Evolutionary conservation across 345 rosid species (phyloP).

Genomic region (Combretum micranthum): DNA sequence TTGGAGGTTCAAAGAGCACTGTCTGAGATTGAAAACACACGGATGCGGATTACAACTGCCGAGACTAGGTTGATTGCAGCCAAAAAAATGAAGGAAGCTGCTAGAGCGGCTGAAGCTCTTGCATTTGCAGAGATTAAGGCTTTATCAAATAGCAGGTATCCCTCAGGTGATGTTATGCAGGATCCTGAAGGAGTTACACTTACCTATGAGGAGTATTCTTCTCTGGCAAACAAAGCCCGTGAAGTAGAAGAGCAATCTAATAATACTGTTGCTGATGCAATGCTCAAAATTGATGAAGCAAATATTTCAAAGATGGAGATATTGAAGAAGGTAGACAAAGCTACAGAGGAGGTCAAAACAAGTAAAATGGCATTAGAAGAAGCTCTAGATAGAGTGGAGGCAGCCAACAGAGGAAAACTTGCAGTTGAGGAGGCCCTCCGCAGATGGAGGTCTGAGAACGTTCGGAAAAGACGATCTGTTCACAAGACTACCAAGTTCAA

Average conservation of each 20-base stretch:
- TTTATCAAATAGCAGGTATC: slow-evolving; percentile 27
- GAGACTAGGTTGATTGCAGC: slow-evolving; percentile 74
- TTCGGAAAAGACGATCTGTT: slow-evolving; percentile 48
- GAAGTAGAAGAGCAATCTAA: slow-evolving; percentile 57
- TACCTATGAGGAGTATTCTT: slow-evolving; percentile 55
- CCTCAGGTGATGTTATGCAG: slow-evolving; percentile 10
- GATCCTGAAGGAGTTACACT: slow-evolving; percentile 44
- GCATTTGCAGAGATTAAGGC: slow-evolving; percentile 77
- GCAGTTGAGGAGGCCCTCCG: slow-evolving; percentile 67
- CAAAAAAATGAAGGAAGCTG: slow-evolving; percentile 83
- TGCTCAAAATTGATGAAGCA: slow-evolving; percentile 57
- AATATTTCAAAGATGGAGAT: slow-evolving; percentile 40
- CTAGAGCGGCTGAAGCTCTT: slow-evolving; percentile 79
- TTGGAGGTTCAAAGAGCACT: slow-evolving; percentile 54
- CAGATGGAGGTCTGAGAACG: slow-evolving; percentile 58
- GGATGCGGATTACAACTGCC: slow-evolving; percentile 55
- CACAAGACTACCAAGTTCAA: slow-evolving; percentile 65
- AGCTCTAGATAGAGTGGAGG: slow-evolving; percentile 53
- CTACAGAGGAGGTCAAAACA: slow-evolving; percentile 49
- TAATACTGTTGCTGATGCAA: slow-evolving; percentile 44
- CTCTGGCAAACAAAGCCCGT: slow-evolving; percentile 39
- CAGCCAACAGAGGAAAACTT: slow-evolving; percentile 51
- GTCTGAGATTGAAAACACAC: slow-evolving; percentile 59
- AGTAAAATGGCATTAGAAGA: slow-evolving; percentile 60
- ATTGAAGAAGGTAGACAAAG: slow-evolving; percentile 52